Conservation (phyloP, 2,329 filamentous ascomycete genomes). For the Capronia coronata region DNA sequence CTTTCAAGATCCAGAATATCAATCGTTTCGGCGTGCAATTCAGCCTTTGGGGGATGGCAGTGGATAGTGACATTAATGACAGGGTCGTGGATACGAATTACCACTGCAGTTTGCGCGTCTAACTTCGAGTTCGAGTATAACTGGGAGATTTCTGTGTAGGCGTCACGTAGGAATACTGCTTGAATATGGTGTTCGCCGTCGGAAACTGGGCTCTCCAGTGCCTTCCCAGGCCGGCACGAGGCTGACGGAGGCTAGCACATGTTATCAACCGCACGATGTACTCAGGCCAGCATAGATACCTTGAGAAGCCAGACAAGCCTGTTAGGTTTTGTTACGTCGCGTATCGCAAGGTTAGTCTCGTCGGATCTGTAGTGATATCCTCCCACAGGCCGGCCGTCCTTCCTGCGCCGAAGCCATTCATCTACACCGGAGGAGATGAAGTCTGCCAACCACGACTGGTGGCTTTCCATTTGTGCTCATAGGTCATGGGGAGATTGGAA, state of each 20-base stretch:
- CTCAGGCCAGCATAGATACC: background rate
- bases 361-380: background rate
- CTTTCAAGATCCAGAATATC: background rate
- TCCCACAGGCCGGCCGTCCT: background rate
- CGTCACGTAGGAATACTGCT: conserved; percentile 5
- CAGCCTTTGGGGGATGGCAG: conserved; percentile 5
- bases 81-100: conserved; percentile 6
- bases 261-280: background rate
- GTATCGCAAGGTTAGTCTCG: background rate
- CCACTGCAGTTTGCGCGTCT: background rate
- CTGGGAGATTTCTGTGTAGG: background rate
- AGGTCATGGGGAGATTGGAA: no score
- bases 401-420: conserved; percentile 1
- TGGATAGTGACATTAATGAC: conserved; percentile 2
- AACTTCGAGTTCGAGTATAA: background rate
- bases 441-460: conserved; percentile 12
- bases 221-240: background rate
- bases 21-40: background rate
- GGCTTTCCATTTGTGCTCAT: conserved; percentile 2
- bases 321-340: background rate
- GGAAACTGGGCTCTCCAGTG: conserved; percentile 4
- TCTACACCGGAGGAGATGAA: conserved; percentile 6
- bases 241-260: background rate
- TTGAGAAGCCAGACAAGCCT: background rate
- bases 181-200: conserved; percentile 12